Base-by-base conservation (phyloP, 164 flowering plant species). In the Akebia trifoliata region DNA sequence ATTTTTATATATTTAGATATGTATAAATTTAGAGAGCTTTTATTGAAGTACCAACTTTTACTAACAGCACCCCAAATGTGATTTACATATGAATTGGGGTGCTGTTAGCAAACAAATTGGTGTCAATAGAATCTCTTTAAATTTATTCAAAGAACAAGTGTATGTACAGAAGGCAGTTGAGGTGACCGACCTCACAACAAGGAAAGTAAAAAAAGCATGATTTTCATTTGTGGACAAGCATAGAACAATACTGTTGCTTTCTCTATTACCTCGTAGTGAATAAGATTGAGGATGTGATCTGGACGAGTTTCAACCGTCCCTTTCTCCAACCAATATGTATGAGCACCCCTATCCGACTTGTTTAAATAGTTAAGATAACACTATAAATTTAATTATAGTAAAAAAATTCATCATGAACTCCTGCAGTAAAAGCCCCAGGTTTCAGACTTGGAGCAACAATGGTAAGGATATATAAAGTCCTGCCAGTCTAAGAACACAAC, bases 401-500 rank as follows among this genome's bases (percentile, higher is more conserved):
- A 10, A 11, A n/a, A 43, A 12, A 28, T 43, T 34, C 35, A 50
- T 6, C 12, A 50, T 29, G 25, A 32, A 36, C 28, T 29, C 37
- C 24, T 47, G 50, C 56, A 43, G 42, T 57, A 24, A 30, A 30
- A 31, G 4, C 50, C 17, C 18, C 22, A 34, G 48, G 46, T 63
- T 63, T 55, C 44, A 55, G 8, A 46, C 12, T 12, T 18, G 21
- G 15, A 47, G 9, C 21, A 30, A 28, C 15, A 34, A 31, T 15
- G 8, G 1, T 28, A 68, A 86, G 98, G 98, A 92, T 92, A 92
- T 92, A 60, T 92, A 92, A 64, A 93, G 96, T 64, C 96, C 99
- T 14, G 95, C 92, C 77, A 93, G 65, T 78, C 99, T 80, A 71
- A 90, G 74, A 51, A 93, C 90, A 73, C 81, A 81, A 34, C 97